phyloP scores from a whole-genome alignment of 768 basidiomycete species.

The Pholiota molesta region DNA sequence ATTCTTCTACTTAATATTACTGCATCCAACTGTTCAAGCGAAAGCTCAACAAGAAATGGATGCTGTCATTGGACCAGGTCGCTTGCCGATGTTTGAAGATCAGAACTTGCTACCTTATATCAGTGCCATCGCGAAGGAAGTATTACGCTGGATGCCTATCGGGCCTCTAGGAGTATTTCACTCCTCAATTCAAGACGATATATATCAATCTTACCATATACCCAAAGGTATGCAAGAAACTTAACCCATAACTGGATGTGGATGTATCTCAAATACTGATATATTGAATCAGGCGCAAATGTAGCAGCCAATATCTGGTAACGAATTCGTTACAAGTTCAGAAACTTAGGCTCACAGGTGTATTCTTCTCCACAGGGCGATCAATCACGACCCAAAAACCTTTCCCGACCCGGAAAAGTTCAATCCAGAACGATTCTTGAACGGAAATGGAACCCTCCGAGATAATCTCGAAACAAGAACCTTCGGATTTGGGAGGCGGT shows the following conservation, averaged over 20 bases:
- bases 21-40: constrained; percentile 32
- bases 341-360: not conserved
- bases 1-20: constrained; percentile 33
- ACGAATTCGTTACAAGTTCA: too few relatives aligned
- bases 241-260: not conserved
- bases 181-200: constrained; percentile 26
- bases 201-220: constrained; percentile 32
- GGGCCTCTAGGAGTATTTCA: constrained; percentile 29
- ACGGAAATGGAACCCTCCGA: constrained; percentile 20
- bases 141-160: constrained; percentile 32
- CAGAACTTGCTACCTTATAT: constrained; percentile 33
- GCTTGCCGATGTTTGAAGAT: constrained; percentile 32
- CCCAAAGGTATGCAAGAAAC: constrained; percentile 25
- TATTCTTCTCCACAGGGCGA: constrained; percentile 20
- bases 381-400: constrained; percentile 33
- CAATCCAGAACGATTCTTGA: constrained; percentile 29
- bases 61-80: constrained; percentile 27
- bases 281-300: constrained; percentile 17
- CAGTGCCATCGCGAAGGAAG: constrained; percentile 37
- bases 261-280: not conserved
- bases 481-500: constrained; percentile 37
- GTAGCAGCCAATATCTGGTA: constrained; percentile 18
- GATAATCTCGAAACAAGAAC: constrained; percentile 24
- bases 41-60: constrained; percentile 39
- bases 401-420: constrained; percentile 36